Evolutionary conservation across 805 yeast genomes (phyloP).

Genomic region (Saturnispora sanitii): DNA sequence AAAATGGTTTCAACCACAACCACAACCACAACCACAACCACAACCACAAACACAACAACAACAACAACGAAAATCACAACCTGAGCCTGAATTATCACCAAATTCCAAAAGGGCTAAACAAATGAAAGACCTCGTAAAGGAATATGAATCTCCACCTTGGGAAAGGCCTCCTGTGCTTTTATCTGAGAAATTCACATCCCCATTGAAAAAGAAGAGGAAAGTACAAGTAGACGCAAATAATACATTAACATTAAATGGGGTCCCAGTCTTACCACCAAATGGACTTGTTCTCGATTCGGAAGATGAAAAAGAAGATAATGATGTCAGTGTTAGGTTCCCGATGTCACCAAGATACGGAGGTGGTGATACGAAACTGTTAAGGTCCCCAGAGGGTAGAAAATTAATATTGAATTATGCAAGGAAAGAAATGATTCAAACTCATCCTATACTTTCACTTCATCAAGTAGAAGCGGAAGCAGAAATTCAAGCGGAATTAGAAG

Average conservation of each 20-base stretch:
- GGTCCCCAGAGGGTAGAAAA: slow-evolving; percentile 22
- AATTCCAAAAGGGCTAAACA: slow-evolving; percentile 5
- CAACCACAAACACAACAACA: not conserved
- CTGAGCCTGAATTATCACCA: slow-evolving; percentile 1
- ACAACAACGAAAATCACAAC: not conserved
- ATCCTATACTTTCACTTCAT: slow-evolving; percentile 17
- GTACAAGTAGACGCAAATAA: too few relatives aligned
- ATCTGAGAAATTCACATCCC: slow-evolving; percentile 16
- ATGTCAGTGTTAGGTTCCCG: slow-evolving; percentile 31
- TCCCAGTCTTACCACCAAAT: too few relatives aligned
- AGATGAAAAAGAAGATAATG: slow-evolving; percentile 10
- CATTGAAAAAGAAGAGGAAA: slow-evolving; percentile 5
- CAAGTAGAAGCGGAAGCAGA: not conserved
- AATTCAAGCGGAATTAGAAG: not conserved
- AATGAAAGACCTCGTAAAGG: slow-evolving; percentile 12
- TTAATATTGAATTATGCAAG: slow-evolving; percentile 22
- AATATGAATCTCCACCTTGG: slow-evolving; percentile 28
- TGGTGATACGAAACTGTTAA: slow-evolving; percentile 27
- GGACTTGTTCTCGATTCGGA: too few relatives aligned
- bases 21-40: not conserved
- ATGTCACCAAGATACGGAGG: slow-evolving; percentile 37
- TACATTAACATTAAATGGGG: too few relatives aligned
- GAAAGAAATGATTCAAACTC: slow-evolving; percentile 18
- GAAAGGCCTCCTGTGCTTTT: slow-evolving; percentile 24
- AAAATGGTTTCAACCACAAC: not conserved